Conservation (phyloP, 148 eudicot species). For the Camellia lanceoleosa region DNA sequence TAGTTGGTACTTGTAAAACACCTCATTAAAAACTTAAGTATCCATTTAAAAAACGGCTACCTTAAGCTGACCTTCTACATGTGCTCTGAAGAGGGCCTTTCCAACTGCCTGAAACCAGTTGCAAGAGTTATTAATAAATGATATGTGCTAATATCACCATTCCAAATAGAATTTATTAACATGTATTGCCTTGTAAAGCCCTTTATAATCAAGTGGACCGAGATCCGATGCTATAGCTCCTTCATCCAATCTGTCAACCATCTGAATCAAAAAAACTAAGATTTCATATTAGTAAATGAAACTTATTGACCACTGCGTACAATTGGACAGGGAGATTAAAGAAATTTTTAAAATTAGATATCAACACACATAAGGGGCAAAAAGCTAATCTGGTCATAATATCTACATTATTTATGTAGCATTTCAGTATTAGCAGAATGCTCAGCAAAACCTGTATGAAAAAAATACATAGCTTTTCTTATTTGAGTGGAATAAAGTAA, state of each 20-base stretch:
- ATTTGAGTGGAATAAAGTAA: not conserved
- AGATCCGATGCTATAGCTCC: constrained; percentile 75
- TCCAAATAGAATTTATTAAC: not conserved
- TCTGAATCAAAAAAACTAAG: constrained; percentile 36
- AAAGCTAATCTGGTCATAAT: not conserved
- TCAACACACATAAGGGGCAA: not conserved
- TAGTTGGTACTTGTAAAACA: constrained; percentile 11
- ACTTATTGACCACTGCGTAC: not conserved
- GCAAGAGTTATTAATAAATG: constrained; percentile 9
- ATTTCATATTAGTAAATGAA: not conserved
- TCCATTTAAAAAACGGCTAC: constrained; percentile 30
- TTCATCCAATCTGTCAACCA: constrained; percentile 93
- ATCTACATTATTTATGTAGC: not conserved
- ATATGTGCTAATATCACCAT: constrained; percentile 1
- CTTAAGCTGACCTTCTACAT: constrained; percentile 98
- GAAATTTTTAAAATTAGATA: not conserved
- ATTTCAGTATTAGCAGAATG: not conserved
- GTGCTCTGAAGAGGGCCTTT: constrained; percentile 98
- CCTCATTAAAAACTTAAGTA: not conserved
- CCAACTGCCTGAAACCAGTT: constrained; percentile 81
- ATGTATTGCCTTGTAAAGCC: constrained; percentile 85
- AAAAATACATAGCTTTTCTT: not conserved
- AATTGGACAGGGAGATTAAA: not conserved
- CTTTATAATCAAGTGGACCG: constrained; percentile 92
- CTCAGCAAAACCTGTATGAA: not conserved